Percentiles rank a stretch among this genome's conserved stretches.
Conservation (phyloP, 2,329 filamentous ascomycete species). For the Ustulina deusta region DNA sequence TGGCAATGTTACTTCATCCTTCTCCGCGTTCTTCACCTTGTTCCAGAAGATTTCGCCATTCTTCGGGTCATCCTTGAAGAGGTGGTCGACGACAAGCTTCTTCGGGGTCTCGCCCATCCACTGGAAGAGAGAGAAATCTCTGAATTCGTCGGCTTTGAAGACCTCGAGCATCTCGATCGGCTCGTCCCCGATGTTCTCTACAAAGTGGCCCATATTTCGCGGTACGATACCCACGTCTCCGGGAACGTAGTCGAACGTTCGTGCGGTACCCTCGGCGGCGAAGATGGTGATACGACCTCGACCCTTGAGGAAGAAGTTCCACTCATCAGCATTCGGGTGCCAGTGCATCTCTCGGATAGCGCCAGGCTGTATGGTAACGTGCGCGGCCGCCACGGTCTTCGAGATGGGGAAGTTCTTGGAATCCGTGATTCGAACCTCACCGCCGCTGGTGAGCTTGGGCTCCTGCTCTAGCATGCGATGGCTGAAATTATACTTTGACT, state of each 20-base stretch:
- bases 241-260: slow-evolving; percentile 80
- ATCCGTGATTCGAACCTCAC: slow-evolving; percentile 79
- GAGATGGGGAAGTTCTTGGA: slow-evolving; percentile 81
- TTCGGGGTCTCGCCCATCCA: slow-evolving; percentile 80
- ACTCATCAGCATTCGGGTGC: slow-evolving; percentile 84
- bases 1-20: slow-evolving; percentile 63
- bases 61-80: slow-evolving; percentile 72
- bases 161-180: slow-evolving; percentile 81
- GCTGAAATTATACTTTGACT: slow-evolving; percentile 76
- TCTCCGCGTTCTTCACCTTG: slow-evolving; percentile 71
- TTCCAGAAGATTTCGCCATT: slow-evolving; percentile 72
- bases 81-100: slow-evolving; percentile 73
- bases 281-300: slow-evolving; percentile 81
- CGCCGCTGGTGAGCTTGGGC: slow-evolving; percentile 74
- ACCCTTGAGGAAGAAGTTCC: slow-evolving; percentile 82
- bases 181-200: slow-evolving; percentile 84
- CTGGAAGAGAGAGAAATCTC: slow-evolving; percentile 79
- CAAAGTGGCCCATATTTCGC: slow-evolving; percentile 82
- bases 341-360: slow-evolving; percentile 85
- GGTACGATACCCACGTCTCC: slow-evolving; percentile 84
- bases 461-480: slow-evolving; percentile 78
- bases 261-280: slow-evolving; percentile 73
- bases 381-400: slow-evolving; percentile 77
- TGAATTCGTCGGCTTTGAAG: slow-evolving; percentile 77
- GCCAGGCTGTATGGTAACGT: slow-evolving; percentile 77